These are phyloP conservation scores for Aspergillus sp. DNA, from an alignment of 2,329 filamentous ascomycete genomes.

Conservation along the genomic window DNA sequence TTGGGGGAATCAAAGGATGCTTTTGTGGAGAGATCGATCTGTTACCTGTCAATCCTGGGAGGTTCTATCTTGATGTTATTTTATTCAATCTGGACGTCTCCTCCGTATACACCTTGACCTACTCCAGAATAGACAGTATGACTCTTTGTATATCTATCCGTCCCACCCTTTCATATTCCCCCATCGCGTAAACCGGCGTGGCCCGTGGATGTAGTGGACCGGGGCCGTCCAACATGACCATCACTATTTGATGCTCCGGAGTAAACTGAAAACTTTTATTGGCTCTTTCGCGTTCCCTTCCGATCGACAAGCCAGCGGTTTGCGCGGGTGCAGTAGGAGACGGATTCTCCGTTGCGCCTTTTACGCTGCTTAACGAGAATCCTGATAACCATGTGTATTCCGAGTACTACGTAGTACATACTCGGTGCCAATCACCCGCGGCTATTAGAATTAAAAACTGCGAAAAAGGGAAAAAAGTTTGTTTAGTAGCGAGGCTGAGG, in stretches of 20 bases:
- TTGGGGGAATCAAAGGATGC: not conserved
- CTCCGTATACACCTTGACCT: not conserved
- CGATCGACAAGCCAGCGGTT: not conserved
- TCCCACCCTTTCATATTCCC: not conserved
- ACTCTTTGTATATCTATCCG: not conserved
- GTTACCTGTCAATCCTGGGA: not conserved
- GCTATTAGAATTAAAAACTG: too few species aligned
- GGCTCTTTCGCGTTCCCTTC: not conserved
- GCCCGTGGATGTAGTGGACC: not conserved
- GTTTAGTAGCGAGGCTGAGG: too few species aligned
- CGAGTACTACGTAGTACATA: not conserved
- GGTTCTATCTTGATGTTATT: not conserved
- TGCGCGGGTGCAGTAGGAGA: not conserved
- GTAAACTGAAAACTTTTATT: not conserved
- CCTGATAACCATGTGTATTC: too few species aligned
- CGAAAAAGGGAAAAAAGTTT: too few species aligned
- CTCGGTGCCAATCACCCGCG: too few species aligned
- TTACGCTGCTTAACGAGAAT: not conserved
- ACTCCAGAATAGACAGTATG: not conserved
- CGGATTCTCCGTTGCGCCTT: not conserved
- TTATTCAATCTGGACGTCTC: not conserved
- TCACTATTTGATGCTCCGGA: not conserved
- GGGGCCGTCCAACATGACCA: too few species aligned
- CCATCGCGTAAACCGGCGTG: not conserved
- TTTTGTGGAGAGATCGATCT: not conserved